Evolutionary conservation across 805 yeast genomes (phyloP), one percentile per base, ranked within the genome.

Genomic region (Candida koratica): DNA sequence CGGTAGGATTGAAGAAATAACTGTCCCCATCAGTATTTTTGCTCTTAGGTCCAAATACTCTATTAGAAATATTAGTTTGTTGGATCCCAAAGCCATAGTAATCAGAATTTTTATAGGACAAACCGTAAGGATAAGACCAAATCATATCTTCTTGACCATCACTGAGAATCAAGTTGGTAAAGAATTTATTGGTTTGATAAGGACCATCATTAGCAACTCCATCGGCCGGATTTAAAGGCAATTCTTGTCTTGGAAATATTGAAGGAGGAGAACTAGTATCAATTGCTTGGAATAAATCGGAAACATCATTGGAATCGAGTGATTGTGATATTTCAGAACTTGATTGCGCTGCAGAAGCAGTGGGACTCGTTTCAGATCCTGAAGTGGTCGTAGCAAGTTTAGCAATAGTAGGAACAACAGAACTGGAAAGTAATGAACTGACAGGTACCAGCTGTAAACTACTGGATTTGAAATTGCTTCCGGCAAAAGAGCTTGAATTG

Each of bases 111-210:
- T 69, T 67, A 73, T 77, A 76, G 69, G 74, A 80, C 32, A 79
- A 53, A 2, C 75, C 68, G 52, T 81, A 84, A 14, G 95, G 94
- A 47, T 76, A 79, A 7, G 82, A 69, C 61, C 73, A 83, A 4
- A 72, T 73, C 33, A 77, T 71, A 34, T 67, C 63, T 16, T 66
- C 60, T 56, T 79, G 86, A 29, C 32, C 32, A 19, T 29, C 32
- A 29, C 25, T 19, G 5, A 29, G 14, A 45, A 79, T 59, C 49
- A 83, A 51, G 54, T 85, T 84, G 24, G 77, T 73, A 58, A 74
- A 83, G 57, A 84, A 85, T 59, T 83, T 84, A 65, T 85, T 84
- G 16, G 95, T 86, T 50, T 79, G 78, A 41, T 73, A 67, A 9
- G 69, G 71, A 4, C 42, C 45, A 24, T 74, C 74, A 3, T 46